Evolutionary conservation across 2,329 filamentous ascomycete genomes (phyloP).

Genomic region (Fusarium nelsonii): DNA sequence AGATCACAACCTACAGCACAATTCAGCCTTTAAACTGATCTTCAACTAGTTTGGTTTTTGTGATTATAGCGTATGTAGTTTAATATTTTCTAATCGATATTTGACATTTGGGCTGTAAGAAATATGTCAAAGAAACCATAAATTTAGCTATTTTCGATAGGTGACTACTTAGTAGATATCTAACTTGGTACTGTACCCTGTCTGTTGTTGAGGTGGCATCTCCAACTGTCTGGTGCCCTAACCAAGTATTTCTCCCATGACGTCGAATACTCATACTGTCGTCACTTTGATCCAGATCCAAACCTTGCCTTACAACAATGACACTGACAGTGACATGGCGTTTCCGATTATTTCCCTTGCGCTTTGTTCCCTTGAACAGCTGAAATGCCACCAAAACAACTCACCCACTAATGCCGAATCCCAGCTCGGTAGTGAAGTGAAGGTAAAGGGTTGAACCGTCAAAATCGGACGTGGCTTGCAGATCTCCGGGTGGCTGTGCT

Average conservation of each 20-base stretch:
- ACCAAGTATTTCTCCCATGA: slow-evolving; percentile 10
- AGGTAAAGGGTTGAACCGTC: neutral
- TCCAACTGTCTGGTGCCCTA: neutral
- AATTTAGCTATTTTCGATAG: no score
- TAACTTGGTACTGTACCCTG: neutral
- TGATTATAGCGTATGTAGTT: neutral
- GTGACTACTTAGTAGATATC: no score
- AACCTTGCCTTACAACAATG: slow-evolving; percentile 2
- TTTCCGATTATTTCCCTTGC: slow-evolving; percentile 1
- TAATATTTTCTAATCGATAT: neutral
- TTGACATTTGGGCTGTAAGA: neutral
- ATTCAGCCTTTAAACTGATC: neutral
- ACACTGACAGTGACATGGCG: slow-evolving; percentile 1
- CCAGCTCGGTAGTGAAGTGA: slow-evolving; percentile 24
- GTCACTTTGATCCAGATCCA: slow-evolving; percentile 3
- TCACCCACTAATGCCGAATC: slow-evolving; percentile 41
- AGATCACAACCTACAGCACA: neutral
- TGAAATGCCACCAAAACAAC: slow-evolving; percentile 36
- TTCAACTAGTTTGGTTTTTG: neutral
- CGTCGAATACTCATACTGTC: slow-evolving; percentile 1
- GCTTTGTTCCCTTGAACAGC: slow-evolving; percentile 45
- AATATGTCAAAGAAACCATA: no score
- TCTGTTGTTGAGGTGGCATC: slow-evolving; percentile 1
- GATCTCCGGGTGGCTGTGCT: slow-evolving; percentile 42
- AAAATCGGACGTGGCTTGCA: slow-evolving; percentile 35